Conservation (phyloP, 2,329 filamentous ascomycete genomes). For the Monilinia vaccinii-corymbosi region DNA sequence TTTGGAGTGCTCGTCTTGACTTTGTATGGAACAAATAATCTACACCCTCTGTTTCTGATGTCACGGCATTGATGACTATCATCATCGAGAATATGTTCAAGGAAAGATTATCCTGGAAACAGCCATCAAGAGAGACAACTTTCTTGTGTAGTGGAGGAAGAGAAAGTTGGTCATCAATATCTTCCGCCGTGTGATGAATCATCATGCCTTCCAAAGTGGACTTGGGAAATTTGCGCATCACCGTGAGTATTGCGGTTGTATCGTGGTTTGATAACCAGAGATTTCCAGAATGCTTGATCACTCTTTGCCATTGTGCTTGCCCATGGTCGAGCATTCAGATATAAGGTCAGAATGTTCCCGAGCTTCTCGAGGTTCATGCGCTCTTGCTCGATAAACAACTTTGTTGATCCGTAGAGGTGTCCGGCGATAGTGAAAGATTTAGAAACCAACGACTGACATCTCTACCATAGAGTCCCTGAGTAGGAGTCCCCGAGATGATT, state of each 20-base stretch:
- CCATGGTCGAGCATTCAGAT: slow-evolving; percentile 73
- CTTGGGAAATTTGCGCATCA: slow-evolving; percentile 51
- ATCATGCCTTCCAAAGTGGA: slow-evolving; percentile 70
- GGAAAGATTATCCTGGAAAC: slow-evolving; percentile 73
- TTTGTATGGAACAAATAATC: slow-evolving; percentile 85
- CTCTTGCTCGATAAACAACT: slow-evolving; percentile 37
- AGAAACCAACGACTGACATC: slow-evolving; percentile 34
- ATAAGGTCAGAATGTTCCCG: slow-evolving; percentile 57
- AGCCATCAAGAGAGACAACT: slow-evolving; percentile 67
- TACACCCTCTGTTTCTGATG: slow-evolving; percentile 71
- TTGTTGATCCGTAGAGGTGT: not conserved
- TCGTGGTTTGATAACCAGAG: slow-evolving; percentile 56
- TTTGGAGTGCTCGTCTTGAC: slow-evolving; percentile 56
- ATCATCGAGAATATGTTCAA: slow-evolving; percentile 80
- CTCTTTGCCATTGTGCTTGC: slow-evolving; percentile 47
- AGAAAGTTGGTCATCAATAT: slow-evolving; percentile 53
- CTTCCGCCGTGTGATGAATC: slow-evolving; percentile 66
- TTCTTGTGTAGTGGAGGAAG: slow-evolving; percentile 67
- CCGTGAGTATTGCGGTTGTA: slow-evolving; percentile 44
- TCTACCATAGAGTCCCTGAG: slow-evolving; percentile 70
- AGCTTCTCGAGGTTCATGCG: slow-evolving; percentile 57
- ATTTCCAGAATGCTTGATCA: slow-evolving; percentile 57
- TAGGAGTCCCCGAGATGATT: slow-evolving; percentile 87
- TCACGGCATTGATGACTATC: slow-evolving; percentile 77
- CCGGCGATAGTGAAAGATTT: no score